Base-by-base conservation (phyloP, 768 basidiomycete species). In the Terana coerulea region DNA sequence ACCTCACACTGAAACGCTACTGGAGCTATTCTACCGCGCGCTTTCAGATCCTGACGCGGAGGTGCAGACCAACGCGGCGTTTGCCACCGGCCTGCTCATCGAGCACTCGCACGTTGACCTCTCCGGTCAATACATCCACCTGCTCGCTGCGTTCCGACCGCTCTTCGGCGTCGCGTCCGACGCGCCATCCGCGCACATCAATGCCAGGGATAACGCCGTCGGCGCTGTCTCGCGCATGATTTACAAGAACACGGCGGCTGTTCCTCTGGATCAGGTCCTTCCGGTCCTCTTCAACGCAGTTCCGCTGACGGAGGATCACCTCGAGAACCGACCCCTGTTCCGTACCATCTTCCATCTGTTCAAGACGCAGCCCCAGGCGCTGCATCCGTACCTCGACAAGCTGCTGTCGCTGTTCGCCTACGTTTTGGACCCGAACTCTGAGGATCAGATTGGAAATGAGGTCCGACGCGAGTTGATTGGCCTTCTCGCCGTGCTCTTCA, bases 121-220 rank as follows among this genome's bases (percentile, higher is more conserved):
- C 33, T 82, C 86, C 0, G 72, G 78, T 9, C 93, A 97, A 63
- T 95, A 88, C 72, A 69, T 85, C 34, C 78, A 76, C 53, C 75
- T 98, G 36, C 88, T 98, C 43, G 72, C 71, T 30, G 84, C 84
- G 1, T 82, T 98, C 40, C 88, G 82, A 24, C 89, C 90, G 12
- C 75, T 95, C 49, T 98, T 99, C 68, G 67, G 75, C 37, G 75
- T 88, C 30, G 60, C 80, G 7, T 69, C 81, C 0, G 80, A 85
- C 52, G 74, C 89, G 5, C 26, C 26, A 17, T 63, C 80, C 5
- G 71, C 88, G 6, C 75, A 74, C 37, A 69, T 91, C 55, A 95
- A 94, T 65, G 94, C 94, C 17, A 86, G 86, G 56, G 97, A 99
- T 70, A 99, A 99, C 67, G 97, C 97, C n/a, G 81, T 87, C 7